These are phyloP conservation scores for Tetrahymena elliotti DNA, from an alignment of 73 alveolate species.

Conservation along the genomic window DNA sequence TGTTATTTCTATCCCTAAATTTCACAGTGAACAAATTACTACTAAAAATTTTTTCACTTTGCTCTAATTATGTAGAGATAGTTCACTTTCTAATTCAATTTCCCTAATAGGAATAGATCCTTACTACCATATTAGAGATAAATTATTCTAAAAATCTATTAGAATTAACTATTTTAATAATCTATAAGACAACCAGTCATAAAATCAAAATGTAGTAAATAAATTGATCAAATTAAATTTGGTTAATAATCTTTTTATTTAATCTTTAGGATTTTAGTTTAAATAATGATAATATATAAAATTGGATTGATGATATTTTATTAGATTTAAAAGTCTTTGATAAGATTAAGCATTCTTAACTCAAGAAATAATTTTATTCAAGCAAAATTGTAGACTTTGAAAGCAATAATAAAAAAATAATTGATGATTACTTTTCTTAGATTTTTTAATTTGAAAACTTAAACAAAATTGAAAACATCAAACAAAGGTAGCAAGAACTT, in stretches of 20 bases:
- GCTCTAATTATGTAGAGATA: neutral
- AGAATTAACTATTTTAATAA: too few species aligned
- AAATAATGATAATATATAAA: neutral
- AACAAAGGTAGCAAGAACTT: neutral
- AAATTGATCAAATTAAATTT: neutral
- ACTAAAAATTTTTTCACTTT: neutral
- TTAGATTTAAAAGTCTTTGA: neutral
- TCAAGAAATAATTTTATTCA: neutral
- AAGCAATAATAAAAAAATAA: neutral
- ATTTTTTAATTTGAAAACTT: neutral
- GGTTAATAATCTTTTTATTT: too few species aligned
- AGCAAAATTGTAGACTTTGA: neutral
- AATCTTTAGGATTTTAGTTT: neutral
- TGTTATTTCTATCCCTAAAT: neutral
- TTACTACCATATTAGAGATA: neutral
- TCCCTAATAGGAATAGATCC: neutral
- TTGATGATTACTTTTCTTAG: neutral
- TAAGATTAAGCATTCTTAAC: neutral
- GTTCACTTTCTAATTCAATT: neutral
- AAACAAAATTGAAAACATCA: neutral
- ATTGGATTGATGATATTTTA: neutral
- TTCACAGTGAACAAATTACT: neutral
- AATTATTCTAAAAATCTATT: neutral
- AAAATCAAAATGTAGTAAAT: neutral
- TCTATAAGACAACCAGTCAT: neutral